Evolutionary conservation across 148 eudicot species (phyloP), one percentile per base, ranked within the genome.

Genomic region (Nyssa sinensis): DNA sequence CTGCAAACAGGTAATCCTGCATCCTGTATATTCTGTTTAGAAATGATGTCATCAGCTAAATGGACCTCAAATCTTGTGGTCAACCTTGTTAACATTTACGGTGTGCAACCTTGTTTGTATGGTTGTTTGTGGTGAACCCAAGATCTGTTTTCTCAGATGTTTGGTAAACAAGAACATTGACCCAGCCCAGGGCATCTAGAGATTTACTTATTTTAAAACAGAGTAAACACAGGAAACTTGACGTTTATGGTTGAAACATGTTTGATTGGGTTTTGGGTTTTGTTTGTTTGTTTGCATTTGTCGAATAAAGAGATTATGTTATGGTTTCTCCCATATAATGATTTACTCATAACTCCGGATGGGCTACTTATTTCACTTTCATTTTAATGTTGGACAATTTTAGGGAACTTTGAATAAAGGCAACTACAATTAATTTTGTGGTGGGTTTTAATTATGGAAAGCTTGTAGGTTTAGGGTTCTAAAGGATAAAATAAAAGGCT

Each of bases 1-100:
- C 81, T 86, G 95, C 82, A 94, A 94, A 81, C 97, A 94, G 96
- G 98, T 90, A 70, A 59, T 37, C 60, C 21, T n/a, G 14, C 32
- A 64, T 49, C 25, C n/a, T 64, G 11, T 53, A 28, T 79, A 21
- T 41, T 61, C 2, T 69, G 16, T 55, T 67, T 31, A 28, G 61
- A 61, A 23, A 67, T 28, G 7, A 31, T 28, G 7, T 39, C 2
- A 1, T 28, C 11, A 11, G 13, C 30, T 72, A 11, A 16, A 8
- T 71, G 55, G 64, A 30, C 21, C 62, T 51, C n/a, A 69, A 16
- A 62, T 39, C 28, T n/a, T 27, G 25, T 33, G 12, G 59, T 62
- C 32, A 23, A 64, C 2, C 28, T n/a, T 27, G 28, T 49, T n/a
- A 29, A 55, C 24, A 5, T 55, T 55, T 55, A 55, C n/a, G 24